A percentile compares a stretch with the other conserved stretches of the same genome.
These are phyloP conservation scores for Trichopus zeylanicus DNA, from an alignment of 116 monocot species.

Conservation along the genomic window DNA sequence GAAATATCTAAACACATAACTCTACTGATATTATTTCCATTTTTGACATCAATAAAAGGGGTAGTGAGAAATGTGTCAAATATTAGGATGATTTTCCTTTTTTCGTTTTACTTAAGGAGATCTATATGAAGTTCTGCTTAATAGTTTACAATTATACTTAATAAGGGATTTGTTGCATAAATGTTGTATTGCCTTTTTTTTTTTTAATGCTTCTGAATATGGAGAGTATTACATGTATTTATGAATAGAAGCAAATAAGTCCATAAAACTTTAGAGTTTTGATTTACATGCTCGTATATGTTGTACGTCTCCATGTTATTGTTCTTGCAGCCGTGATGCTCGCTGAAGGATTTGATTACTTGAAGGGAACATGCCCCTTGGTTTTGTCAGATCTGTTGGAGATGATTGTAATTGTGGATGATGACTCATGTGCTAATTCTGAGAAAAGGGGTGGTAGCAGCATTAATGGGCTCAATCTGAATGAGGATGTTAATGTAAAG, in stretches of 20 bases:
- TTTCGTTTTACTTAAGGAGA: too few relatives aligned
- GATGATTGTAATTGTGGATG: slow-evolving; percentile 36
- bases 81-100: too few relatives aligned
- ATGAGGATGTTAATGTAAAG: too few relatives aligned
- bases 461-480: too few relatives aligned
- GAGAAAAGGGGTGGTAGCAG: slow-evolving; percentile 26
- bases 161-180: too few relatives aligned
- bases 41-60: too few relatives aligned
- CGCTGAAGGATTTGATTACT: slow-evolving; percentile 45
- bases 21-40: too few relatives aligned
- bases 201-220: too few relatives aligned
- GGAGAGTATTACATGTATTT: not conserved
- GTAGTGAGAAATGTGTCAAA: too few relatives aligned
- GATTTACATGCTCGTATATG: slow-evolving; percentile 7
- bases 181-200: too few relatives aligned
- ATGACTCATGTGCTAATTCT: slow-evolving; percentile 5
- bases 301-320: not conserved
- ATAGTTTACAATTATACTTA: too few relatives aligned
- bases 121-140: too few relatives aligned
- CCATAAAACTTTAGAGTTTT: not conserved
- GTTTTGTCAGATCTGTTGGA: slow-evolving; percentile 40
- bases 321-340: slow-evolving; percentile 51
- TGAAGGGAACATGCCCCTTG: slow-evolving; percentile 44
- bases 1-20: slow-evolving; percentile 29
- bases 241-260: not conserved